These are phyloP conservation scores for Microcos paniculata DNA, from an alignment of 345 rosid species.

Conservation along the genomic window DNA sequence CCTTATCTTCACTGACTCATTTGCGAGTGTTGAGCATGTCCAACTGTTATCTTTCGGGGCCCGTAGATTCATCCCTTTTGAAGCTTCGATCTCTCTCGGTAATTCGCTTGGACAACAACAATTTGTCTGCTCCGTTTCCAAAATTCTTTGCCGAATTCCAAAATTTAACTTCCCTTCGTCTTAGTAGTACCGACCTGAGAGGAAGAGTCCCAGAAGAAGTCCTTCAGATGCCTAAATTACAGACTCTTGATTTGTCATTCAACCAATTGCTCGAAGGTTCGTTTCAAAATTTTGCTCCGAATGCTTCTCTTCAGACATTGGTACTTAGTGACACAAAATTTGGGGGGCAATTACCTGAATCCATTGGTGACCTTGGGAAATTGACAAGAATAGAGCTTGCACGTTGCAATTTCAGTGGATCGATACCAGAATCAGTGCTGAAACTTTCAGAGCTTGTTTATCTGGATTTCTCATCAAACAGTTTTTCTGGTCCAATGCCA, in stretches of 20 bases:
- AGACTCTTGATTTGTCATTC: conserved; percentile 24
- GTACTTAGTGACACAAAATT: conserved; percentile 25
- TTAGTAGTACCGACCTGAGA: conserved; percentile 4
- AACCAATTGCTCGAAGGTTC: conserved; percentile 30
- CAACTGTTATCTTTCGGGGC: conserved; percentile 28
- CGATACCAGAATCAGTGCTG: conserved; percentile 27
- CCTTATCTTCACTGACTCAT: conserved; percentile 17
- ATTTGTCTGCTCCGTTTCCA: conserved; percentile 25
- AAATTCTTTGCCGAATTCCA: conserved; percentile 23
- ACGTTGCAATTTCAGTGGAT: conserved; percentile 24
- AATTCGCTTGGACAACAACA: conserved; percentile 27
- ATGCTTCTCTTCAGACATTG: conserved; percentile 24
- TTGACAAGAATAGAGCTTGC: conserved; percentile 20
- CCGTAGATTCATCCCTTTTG: conserved; percentile 14
- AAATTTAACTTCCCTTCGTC: conserved; percentile 21
- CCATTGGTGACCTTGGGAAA: conserved; percentile 25
- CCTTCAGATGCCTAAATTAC: conserved; percentile 16
- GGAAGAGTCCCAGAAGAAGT: conserved; percentile 34
- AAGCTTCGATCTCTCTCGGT: conserved; percentile 21
- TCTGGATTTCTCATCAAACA: conserved; percentile 36
- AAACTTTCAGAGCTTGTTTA: conserved; percentile 26
- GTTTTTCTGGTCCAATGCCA: conserved; percentile 38
- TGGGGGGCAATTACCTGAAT: conserved; percentile 34
- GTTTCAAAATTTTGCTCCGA: conserved; percentile 4
- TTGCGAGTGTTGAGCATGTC: conserved; percentile 33